phyloP scores from a whole-genome alignment of 2,329 filamentous ascomycete species.

The Penicillium fuscoglaucum region DNA sequence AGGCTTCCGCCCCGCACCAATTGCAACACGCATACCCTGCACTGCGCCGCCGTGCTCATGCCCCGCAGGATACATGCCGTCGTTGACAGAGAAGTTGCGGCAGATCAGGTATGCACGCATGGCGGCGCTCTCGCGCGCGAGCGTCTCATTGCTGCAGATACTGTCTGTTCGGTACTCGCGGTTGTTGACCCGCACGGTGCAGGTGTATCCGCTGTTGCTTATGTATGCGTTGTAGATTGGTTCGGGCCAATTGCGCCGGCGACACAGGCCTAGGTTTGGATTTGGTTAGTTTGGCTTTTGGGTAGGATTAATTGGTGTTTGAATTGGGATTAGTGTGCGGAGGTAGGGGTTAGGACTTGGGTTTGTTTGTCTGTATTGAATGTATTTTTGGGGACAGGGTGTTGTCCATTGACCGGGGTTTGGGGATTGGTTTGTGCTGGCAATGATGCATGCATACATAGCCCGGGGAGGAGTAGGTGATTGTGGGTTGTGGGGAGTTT shows the following conservation, averaged over 20 bases:
- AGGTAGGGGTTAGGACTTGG: not conserved
- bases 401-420: not conserved
- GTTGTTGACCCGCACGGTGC: constrained; percentile 91
- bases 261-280: constrained; percentile 74
- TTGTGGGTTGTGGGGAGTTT: not conserved
- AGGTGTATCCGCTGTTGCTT: constrained; percentile 74
- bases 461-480: constrained; percentile 11
- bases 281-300: constrained; percentile 15
- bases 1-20: constrained; percentile 59
- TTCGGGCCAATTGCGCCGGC: constrained; percentile 89
- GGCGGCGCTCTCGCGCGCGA: constrained; percentile 90
- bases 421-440: not conserved
- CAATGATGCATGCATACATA: constrained; percentile 15
- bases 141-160: constrained; percentile 74
- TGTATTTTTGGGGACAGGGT: not conserved
- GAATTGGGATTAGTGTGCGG: not conserved
- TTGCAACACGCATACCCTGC: constrained; percentile 64
- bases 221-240: constrained; percentile 83
- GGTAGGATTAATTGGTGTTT: constrained; percentile 3
- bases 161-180: constrained; percentile 93
- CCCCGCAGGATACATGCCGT: constrained; percentile 73
- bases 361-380: not conserved
- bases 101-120: constrained; percentile 98
- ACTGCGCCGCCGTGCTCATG: constrained; percentile 56
- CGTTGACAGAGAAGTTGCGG: constrained; percentile 94